Evolutionary conservation across 768 basidiomycete species (phyloP).

Genomic region (Grammothele lineata): DNA sequence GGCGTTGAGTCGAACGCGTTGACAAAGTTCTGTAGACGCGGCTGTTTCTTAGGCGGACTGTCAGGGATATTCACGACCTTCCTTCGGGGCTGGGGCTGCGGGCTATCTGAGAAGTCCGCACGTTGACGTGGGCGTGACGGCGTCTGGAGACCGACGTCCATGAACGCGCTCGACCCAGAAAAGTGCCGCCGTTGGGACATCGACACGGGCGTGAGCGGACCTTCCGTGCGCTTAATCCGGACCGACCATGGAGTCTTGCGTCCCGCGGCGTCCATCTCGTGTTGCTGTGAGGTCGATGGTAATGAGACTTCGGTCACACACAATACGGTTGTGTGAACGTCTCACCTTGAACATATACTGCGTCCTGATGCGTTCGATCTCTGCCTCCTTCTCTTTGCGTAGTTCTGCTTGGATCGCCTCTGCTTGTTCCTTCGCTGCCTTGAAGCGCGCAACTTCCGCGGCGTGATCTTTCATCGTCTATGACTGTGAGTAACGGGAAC

Average conservation of each 20-base stretch:
- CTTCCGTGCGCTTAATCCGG: constrained; percentile 42
- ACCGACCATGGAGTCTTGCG: constrained; percentile 45
- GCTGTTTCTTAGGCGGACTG: constrained; percentile 18
- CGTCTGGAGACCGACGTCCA: no score
- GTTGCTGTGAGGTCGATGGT: constrained; percentile 54
- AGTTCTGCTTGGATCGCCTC: constrained; percentile 51
- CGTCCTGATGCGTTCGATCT: constrained; percentile 66
- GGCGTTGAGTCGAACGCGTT: constrained; percentile 20
- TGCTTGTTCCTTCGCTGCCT: constrained; percentile 55
- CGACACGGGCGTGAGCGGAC: no score
- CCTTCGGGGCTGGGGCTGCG: neutral
- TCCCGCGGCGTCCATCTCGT: constrained; percentile 55
- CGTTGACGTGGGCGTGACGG: constrained; percentile 37
- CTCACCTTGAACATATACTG: constrained; percentile 64
- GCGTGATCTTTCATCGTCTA: constrained; percentile 61
- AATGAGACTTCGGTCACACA: neutral
- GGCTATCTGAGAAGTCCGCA: constrained; percentile 16
- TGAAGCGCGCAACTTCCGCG: constrained; percentile 51
- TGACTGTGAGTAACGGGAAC: no score
- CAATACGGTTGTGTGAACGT: neutral
- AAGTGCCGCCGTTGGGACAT: no score
- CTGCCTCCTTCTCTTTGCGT: constrained; percentile 60
- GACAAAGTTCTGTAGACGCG: constrained; percentile 25
- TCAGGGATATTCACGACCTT: constrained; percentile 2
- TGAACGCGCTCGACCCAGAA: no score